Evolutionary conservation across 192 early-diverging fungal species (phyloP).

Genomic region (Allomyces javanicus): DNA sequence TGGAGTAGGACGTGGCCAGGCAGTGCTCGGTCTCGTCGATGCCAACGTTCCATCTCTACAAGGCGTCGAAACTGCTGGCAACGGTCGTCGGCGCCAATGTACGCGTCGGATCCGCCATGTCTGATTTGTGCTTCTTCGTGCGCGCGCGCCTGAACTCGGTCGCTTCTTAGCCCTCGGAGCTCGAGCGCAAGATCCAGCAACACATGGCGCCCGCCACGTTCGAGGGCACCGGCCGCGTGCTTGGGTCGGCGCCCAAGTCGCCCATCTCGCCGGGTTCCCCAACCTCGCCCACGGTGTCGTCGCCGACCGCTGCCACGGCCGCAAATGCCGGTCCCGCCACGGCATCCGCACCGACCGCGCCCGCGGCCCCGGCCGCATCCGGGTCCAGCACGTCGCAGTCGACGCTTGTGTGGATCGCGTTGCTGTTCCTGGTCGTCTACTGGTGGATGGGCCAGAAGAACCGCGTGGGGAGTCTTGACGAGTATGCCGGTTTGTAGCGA

Average conservation of each 20-base stretch:
- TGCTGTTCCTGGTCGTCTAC: not conserved
- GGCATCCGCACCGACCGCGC: too few relatives aligned
- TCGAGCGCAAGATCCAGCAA: not conserved
- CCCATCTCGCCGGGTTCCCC: too few relatives aligned
- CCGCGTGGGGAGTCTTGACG: not conserved
- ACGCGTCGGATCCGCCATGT: not conserved
- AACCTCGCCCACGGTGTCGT: too few relatives aligned
- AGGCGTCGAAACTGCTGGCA: not conserved
- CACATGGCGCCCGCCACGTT: not conserved
- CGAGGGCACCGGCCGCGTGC: not conserved
- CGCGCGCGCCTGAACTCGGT: not conserved
- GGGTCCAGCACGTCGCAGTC: too few relatives aligned
- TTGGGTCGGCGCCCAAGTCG: not conserved
- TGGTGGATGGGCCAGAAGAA: not conserved
- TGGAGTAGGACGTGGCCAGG: not conserved
- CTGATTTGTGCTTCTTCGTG: not conserved
- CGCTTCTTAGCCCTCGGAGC: not conserved
- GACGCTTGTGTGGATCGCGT: not conserved
- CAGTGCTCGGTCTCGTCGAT: not conserved
- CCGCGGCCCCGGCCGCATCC: too few relatives aligned
- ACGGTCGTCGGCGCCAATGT: not conserved
- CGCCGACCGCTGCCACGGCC: too few relatives aligned
- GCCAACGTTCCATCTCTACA: not conserved
- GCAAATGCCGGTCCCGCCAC: too few relatives aligned
- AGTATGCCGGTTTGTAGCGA: too few relatives aligned